Conservation (phyloP, 768 basidiomycete genomes). For the Ramaria sp. region DNA sequence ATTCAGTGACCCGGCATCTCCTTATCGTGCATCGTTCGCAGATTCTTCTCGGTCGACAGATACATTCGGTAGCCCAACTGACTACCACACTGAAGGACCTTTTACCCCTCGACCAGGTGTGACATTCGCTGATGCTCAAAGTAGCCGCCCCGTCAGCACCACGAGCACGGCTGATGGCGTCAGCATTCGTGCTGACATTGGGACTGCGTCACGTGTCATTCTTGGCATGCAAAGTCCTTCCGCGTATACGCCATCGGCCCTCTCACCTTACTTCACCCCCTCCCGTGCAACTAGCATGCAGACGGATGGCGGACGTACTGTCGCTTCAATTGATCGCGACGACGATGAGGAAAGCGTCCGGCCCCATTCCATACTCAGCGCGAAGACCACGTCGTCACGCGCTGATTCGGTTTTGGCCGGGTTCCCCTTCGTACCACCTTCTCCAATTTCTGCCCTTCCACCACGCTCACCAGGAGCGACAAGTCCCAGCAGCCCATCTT, state of each 20-base stretch:
- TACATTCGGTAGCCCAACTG: slow-evolving; percentile 4
- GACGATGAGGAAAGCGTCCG: slow-evolving; percentile 7
- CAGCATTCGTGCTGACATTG: slow-evolving; percentile 37
- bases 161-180: slow-evolving; percentile 1
- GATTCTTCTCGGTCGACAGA: slow-evolving; percentile 5
- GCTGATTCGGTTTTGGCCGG: slow-evolving; percentile 81
- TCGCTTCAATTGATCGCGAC: slow-evolving; percentile 30
- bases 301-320: slow-evolving; percentile 53
- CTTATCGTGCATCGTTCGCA: background rate
- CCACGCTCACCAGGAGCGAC: slow-evolving; percentile 41
- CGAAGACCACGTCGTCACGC: slow-evolving; percentile 40
- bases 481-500: slow-evolving; percentile 1
- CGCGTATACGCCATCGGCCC: background rate
- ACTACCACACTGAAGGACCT: background rate
- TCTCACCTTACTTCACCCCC: background rate
- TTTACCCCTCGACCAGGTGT: slow-evolving; percentile 28
- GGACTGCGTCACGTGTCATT: slow-evolving; percentile 58
- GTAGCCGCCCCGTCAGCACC: slow-evolving; percentile 26
- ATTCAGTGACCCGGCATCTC: background rate
- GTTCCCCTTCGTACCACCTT: slow-evolving; percentile 85
- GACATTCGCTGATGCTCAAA: slow-evolving; percentile 56
- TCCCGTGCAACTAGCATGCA: slow-evolving; percentile 24
- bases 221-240: slow-evolving; percentile 31
- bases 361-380: slow-evolving; percentile 17
- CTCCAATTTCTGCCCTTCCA: slow-evolving; percentile 74